Base-by-base conservation (phyloP, 2,329 filamentous ascomycete species). In the Ilyonectria robusta region DNA sequence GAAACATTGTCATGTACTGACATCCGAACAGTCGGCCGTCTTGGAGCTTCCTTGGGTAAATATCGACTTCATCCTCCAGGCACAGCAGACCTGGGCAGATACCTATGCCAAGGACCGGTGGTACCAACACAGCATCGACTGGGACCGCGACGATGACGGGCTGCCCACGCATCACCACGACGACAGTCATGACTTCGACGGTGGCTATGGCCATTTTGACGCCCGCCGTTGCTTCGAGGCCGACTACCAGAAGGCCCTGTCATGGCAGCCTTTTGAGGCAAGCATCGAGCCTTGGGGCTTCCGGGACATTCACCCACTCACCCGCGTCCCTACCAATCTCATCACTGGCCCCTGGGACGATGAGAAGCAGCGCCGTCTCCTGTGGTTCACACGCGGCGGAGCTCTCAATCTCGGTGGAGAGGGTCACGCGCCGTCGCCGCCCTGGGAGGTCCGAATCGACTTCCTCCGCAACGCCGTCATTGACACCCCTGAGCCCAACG, bases 1-100 rank as follows among this genome's bases (percentile, higher is more conserved):
- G 10, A 29, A 2, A 5, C 59, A 35, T n/a, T 46, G 7, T 31
- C n/a, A 11, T 17, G 7, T 33, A 26, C 68, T 74, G 59, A 73
- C 42, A 23, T 15, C 31, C 26, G 19, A 33, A 11, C 59, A 87
- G 85, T 82, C 82, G 23, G 78, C 77, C 4, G 68, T 88, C 15
- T 75, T 88, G 31, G 77, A 77, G 21, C 80, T 81, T 37, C 79
- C 80, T 0, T 87, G 85, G 85, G 76, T 80, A 6, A 80, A 77
- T n/a, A 76, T 84, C n/a, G 74, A 82, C 37, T 75, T 86, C 31
- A 81, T 88, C 10, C 79, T 86, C 3, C 79, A 83, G 50, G 85
- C 85, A 11, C 83, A 85, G 73, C 81, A 87, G 57, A 76, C 79
- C 3, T 88, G 85, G 84, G 80, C 81, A 50, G 79, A 82, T 26